Conservation (phyloP, 441 rosid genomes). For the Raphanus hybrid region DNA sequence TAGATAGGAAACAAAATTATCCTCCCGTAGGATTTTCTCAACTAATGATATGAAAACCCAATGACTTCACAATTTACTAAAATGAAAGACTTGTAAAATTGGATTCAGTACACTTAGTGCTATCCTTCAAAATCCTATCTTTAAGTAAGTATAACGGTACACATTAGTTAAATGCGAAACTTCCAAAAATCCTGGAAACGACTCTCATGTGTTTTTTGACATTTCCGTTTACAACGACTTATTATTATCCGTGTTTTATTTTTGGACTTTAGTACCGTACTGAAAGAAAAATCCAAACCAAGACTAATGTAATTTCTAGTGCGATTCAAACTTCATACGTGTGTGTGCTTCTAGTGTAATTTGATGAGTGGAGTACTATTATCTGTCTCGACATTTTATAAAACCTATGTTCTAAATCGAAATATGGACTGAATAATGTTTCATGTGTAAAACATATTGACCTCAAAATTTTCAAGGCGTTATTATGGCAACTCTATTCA, state of each 20-base stretch:
- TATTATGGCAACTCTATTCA: not conserved
- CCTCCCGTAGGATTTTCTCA: not conserved
- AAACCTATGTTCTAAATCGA: not conserved
- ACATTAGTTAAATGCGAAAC: constrained; percentile 16
- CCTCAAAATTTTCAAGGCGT: constrained; percentile 10
- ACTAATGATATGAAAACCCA: not conserved
- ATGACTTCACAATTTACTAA: not conserved
- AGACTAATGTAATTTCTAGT: constrained; percentile 1
- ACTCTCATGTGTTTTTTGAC: constrained; percentile 19
- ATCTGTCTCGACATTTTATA: constrained; percentile 2
- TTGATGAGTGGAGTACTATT: not conserved
- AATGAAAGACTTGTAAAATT: constrained; percentile 7
- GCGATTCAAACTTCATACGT: not conserved
- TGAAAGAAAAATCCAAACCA: constrained; percentile 8
- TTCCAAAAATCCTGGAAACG: constrained; percentile 33
- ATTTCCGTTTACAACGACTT: not conserved
- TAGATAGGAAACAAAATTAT: not conserved
- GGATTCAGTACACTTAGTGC: not conserved
- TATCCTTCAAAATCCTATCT: constrained; percentile 1
- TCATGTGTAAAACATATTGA: constrained; percentile 7
- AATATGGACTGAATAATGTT: not conserved
- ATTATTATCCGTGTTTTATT: not conserved
- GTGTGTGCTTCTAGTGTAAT: not conserved
- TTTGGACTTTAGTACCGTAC: constrained; percentile 4
- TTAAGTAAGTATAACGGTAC: constrained; percentile 6